These are phyloP conservation scores for Emericellopsis terricola DNA, from an alignment of 495 filamentous ascomycete species.

Conservation along the genomic window DNA sequence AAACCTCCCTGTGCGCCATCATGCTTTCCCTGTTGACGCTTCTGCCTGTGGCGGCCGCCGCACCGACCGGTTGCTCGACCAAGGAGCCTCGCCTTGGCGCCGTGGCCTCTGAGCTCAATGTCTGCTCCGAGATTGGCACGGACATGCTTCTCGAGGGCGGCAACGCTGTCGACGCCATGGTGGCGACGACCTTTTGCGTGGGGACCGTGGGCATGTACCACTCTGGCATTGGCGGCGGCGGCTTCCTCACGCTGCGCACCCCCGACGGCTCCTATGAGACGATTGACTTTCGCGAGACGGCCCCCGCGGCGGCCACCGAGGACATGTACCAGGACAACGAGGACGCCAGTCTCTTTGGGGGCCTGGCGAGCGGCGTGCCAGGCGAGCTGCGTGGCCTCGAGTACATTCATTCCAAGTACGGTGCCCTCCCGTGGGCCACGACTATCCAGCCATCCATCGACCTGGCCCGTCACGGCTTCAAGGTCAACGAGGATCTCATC, in stretches of 20 bases:
- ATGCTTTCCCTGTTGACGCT: no score
- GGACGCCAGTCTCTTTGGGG: constrained; percentile 25
- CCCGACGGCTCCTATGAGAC: constrained; percentile 44
- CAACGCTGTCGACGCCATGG: constrained; percentile 50
- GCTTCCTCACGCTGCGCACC: constrained; percentile 53
- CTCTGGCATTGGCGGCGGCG: constrained; percentile 63
- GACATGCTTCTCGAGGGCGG: constrained; percentile 44
- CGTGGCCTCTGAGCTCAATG: constrained; percentile 49
- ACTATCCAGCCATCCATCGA: constrained; percentile 48
- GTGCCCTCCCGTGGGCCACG: constrained; percentile 46
- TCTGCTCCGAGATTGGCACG: constrained; percentile 53
- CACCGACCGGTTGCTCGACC: no score
- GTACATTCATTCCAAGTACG: constrained; percentile 53
- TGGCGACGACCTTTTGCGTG: constrained; percentile 35
- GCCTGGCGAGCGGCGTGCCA: constrained; percentile 60
- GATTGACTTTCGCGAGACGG: constrained; percentile 68
- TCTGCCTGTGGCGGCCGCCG: no score
- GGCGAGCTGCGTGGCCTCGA: constrained; percentile 62
- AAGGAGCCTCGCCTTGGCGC: constrained; percentile 31
- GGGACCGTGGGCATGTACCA: constrained; percentile 61
- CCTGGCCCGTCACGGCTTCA: constrained; percentile 53
- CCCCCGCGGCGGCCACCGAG: constrained; percentile 54
- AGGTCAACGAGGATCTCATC: constrained; percentile 41
- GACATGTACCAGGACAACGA: constrained; percentile 56
- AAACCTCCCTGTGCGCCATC: no score